A percentile compares a stretch with the other conserved stretches of the same genome.
Evolutionary conservation across 257 asterid genomes (phyloP).

Genomic region (Rubia yunnanensis): DNA sequence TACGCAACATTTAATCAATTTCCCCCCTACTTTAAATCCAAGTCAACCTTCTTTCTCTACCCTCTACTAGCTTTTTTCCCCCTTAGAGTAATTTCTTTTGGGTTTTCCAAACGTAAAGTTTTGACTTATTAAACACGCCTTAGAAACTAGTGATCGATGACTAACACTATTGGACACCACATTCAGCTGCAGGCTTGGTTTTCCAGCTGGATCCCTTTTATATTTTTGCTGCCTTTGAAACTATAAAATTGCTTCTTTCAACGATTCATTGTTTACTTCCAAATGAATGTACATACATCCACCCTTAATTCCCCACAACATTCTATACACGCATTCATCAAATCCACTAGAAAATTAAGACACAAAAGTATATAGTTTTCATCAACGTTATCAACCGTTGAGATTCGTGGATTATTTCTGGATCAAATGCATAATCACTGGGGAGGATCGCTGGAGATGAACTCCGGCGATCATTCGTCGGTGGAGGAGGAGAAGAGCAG

Average conservation of each 20-base stretch:
- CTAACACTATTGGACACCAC: background rate
- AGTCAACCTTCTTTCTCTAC: conserved; percentile 29
- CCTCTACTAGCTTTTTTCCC: background rate
- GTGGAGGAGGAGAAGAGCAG: conserved; percentile 41
- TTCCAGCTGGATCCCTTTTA: conserved; percentile 1
- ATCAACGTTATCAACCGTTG: too few relatives aligned
- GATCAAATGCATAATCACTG: conserved; percentile 62
- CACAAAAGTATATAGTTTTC: too few relatives aligned
- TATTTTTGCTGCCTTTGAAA: background rate
- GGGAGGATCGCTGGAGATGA: conserved; percentile 82
- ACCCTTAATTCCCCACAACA: too few relatives aligned
- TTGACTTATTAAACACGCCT: background rate
- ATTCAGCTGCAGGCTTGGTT: background rate
- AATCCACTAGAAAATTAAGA: too few relatives aligned
- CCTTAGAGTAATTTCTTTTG: background rate
- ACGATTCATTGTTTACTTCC: background rate
- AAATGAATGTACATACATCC: background rate
- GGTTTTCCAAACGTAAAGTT: background rate
- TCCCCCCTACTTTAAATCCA: background rate
- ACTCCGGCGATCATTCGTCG: conserved; percentile 31
- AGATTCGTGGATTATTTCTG: background rate
- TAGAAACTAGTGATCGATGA: background rate
- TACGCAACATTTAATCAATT: background rate
- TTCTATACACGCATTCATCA: too few relatives aligned
- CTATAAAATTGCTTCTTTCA: background rate